Evolutionary conservation across 2,329 filamentous ascomycete genomes (phyloP).

Genomic region (Penicillium sp.): DNA sequence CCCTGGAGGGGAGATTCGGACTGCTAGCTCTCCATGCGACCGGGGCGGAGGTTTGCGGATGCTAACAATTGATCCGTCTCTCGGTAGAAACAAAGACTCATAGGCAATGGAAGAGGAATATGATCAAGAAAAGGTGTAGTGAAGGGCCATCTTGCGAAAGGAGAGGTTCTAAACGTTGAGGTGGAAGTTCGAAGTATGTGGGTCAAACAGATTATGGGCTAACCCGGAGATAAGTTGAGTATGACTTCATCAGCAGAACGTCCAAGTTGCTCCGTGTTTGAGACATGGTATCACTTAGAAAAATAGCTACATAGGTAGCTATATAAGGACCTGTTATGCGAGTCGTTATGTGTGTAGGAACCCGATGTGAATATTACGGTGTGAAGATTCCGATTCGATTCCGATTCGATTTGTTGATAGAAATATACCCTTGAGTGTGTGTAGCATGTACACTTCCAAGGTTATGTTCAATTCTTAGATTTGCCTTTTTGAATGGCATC

Average conservation of each 20-base stretch:
- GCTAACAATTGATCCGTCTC: not conserved
- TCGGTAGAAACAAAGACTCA: not conserved
- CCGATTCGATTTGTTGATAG: no score
- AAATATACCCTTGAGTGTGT: no score
- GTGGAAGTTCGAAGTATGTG: slow-evolving; percentile 1
- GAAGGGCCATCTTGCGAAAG: slow-evolving; percentile 5
- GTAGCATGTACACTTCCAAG: no score
- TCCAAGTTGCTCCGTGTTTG: no score
- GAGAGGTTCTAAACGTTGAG: not conserved
- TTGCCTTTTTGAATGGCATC: no score
- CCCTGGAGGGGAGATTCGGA: not conserved
- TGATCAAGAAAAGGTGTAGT: not conserved
- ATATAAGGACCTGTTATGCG: no score
- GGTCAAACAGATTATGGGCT: slow-evolving; percentile 2
- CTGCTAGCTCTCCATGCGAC: not conserved
- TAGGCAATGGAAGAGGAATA: not conserved
- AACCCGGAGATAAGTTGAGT: not conserved
- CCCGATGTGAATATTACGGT: no score
- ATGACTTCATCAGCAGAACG: not conserved
- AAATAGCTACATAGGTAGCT: no score
- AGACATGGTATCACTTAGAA: no score
- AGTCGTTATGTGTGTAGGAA: no score
- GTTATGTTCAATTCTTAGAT: no score
- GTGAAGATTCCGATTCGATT: no score
- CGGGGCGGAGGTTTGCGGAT: not conserved